Evolutionary conservation across 192 early-diverging fungal genomes (phyloP).

Genomic region (Mortierella alpina): DNA sequence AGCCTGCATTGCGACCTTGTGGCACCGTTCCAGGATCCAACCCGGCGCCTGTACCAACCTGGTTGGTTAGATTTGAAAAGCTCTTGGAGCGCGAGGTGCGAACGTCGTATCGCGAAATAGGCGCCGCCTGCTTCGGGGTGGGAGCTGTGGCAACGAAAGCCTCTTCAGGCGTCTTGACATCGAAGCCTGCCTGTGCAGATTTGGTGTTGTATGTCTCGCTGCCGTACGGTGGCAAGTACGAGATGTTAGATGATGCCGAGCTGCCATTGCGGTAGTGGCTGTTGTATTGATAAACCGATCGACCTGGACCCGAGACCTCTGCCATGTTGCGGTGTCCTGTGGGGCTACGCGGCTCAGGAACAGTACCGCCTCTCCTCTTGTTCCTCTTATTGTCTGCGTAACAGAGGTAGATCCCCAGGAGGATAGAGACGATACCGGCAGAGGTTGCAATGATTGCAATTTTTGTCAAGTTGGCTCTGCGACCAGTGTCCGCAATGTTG

Average conservation of each 20-base stretch:
- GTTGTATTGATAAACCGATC: constrained; percentile 16
- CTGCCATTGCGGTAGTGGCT: constrained; percentile 10
- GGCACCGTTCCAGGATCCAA: constrained; percentile 27
- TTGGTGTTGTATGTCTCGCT: constrained; percentile 1
- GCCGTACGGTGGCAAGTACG: constrained; percentile 32
- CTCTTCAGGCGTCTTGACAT: not conserved
- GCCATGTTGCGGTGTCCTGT: constrained; percentile 11
- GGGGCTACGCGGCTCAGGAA: constrained; percentile 11
- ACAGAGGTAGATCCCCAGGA: constrained; percentile 8
- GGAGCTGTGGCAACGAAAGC: not conserved
- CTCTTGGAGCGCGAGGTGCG: not conserved
- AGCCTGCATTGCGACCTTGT: constrained; percentile 33
- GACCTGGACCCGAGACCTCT: constrained; percentile 18
- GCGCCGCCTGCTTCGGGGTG: not conserved
- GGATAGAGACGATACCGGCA: not conserved
- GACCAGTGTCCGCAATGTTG: not conserved
- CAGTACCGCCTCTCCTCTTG: not conserved
- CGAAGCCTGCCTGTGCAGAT: not conserved
- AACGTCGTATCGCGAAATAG: not conserved
- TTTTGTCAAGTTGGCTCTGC: not conserved
- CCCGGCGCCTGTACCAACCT: constrained; percentile 35
- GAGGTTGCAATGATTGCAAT: constrained; percentile 3
- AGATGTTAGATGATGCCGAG: constrained; percentile 23
- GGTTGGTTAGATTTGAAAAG: constrained; percentile 12
- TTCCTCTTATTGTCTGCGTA: constrained; percentile 23